These are phyloP conservation scores for Pleurotus giganteus DNA, from an alignment of 768 basidiomycete genomes.

Conservation along the genomic window DNA sequence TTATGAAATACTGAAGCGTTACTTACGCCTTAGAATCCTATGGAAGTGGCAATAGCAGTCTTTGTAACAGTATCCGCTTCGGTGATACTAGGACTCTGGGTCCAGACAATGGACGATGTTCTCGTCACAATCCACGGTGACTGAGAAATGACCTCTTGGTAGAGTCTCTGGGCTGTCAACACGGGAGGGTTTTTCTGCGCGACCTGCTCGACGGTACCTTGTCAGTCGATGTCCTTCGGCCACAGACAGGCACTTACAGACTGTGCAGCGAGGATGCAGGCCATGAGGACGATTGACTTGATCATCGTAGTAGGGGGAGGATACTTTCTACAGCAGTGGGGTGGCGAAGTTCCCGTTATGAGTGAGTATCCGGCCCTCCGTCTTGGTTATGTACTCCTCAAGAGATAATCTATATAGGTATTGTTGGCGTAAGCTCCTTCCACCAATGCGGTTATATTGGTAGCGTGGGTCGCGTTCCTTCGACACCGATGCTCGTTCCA, in stretches of 20 bases:
- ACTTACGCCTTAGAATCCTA: too few species aligned
- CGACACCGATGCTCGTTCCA: too few species aligned
- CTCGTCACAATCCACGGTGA: not conserved
- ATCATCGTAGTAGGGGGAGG: not conserved
- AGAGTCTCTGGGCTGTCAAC: not conserved
- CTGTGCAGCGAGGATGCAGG: not conserved
- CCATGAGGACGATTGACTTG: not conserved
- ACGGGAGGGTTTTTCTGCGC: not conserved
- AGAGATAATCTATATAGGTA: too few species aligned
- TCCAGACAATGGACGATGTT: not conserved
- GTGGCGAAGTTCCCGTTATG: not conserved
- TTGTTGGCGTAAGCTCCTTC: too few species aligned
- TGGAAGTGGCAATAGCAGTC: too few species aligned
- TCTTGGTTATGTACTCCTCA: too few species aligned
- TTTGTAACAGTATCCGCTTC: not conserved
- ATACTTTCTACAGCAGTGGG: not conserved
- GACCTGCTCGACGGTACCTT: not conserved
- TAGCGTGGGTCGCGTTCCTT: too few species aligned
- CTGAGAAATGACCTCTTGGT: not conserved
- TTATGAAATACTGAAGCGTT: too few species aligned
- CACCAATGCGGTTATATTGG: too few species aligned
- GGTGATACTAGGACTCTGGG: not conserved
- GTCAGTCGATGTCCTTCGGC: too few species aligned
- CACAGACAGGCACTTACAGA: not conserved
- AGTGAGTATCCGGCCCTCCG: not conserved